Evolutionary conservation across 208 protist species (phyloP).

Genomic region (Acanthamoeba divionensis): DNA sequence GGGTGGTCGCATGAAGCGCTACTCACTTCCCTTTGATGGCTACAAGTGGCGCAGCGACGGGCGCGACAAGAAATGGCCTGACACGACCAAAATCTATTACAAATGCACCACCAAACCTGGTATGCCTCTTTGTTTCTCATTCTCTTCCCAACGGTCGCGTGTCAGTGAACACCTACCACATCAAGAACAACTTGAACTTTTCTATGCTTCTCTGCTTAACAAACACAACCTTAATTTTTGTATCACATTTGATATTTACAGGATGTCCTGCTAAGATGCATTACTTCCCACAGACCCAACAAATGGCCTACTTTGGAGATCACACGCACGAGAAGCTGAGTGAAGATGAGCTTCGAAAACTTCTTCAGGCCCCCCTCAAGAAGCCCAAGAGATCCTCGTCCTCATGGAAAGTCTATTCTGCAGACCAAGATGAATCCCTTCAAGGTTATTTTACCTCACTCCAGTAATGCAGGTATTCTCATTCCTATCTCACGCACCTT

Average conservation of each 20-base stretch:
- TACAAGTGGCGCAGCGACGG: conserved; percentile 38
- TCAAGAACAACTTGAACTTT: too few relatives aligned
- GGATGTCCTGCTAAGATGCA: neutral
- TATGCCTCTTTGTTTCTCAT: neutral
- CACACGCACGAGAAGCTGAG: neutral
- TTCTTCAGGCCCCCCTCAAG: too few relatives aligned
- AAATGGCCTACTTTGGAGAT: neutral
- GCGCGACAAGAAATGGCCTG: conserved; percentile 16
- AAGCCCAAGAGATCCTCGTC: too few relatives aligned
- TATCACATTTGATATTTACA: too few relatives aligned
- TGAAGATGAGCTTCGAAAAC: too few relatives aligned
- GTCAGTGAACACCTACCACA: too few relatives aligned
- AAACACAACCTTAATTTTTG: neutral
- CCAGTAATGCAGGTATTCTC: too few relatives aligned
- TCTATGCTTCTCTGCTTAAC: neutral
- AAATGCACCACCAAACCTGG: neutral
- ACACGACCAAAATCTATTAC: conserved; percentile 41
- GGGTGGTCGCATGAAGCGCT: conserved; percentile 29
- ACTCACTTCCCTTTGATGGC: neutral
- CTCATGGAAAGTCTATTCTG: too few relatives aligned
- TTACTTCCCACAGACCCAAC: neutral
- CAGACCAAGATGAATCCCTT: too few relatives aligned
- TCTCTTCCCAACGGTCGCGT: too few relatives aligned
- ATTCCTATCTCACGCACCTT: too few relatives aligned
- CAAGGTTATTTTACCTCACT: too few relatives aligned